Evolutionary conservation across 108 stramenopile species (phyloP).

Genomic region (Cyclostephanos invisitatus): DNA sequence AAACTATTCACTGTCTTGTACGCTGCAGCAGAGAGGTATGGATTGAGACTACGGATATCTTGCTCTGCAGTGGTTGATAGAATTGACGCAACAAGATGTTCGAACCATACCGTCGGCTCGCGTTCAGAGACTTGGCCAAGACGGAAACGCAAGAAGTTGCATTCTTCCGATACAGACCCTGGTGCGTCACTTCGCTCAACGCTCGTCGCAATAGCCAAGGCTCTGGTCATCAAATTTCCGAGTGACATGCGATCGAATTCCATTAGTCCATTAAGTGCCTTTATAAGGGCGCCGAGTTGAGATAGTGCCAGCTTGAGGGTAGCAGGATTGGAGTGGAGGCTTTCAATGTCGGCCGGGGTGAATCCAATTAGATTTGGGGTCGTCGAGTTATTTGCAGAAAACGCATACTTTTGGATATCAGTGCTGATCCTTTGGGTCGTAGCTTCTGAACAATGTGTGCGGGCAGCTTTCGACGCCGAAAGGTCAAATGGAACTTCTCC

Average conservation of each 20-base stretch:
- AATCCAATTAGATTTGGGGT: conserved; percentile 85
- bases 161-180: conserved; percentile 62
- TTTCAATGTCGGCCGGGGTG: conserved; percentile 71
- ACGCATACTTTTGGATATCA: conserved; percentile 80
- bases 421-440: conserved; percentile 81
- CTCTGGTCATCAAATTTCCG: conserved; percentile 87
- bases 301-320: conserved; percentile 65
- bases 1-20: conserved; percentile 89
- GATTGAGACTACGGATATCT: conserved; percentile 88
- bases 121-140: conserved; percentile 89
- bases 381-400: conserved; percentile 76
- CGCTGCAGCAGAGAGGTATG: conserved; percentile 79
- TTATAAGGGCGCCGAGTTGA: conserved; percentile 78
- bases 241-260: conserved; percentile 89
- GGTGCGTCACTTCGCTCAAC: conserved; percentile 87
- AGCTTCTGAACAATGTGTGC: conserved; percentile 88
- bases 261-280: conserved; percentile 84
- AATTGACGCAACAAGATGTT: conserved; percentile 87
- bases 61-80: conserved; percentile 81
- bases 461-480: conserved; percentile 62
- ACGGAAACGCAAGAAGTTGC: conserved; percentile 81
- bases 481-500: conserved; percentile 82
- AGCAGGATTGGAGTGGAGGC: conserved; percentile 71
- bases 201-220: conserved; percentile 86
- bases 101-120: conserved; percentile 89